phyloP scores from a whole-genome alignment of 768 basidiomycete genomes.

The Boletus insuetus region DNA sequence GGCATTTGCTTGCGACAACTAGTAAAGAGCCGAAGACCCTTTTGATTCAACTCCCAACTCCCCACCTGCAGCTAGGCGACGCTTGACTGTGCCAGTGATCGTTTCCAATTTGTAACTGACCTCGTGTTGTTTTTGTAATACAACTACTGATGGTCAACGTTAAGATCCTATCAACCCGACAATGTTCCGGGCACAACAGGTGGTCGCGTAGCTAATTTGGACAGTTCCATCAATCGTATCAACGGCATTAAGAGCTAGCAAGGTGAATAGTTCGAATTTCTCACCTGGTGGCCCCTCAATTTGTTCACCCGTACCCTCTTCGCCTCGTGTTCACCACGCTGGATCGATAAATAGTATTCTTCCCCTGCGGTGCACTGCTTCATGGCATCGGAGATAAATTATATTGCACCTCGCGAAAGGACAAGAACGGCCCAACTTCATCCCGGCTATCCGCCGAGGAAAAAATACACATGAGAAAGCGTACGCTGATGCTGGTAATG shows the following conservation, averaged over 20 bases:
- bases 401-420: slow-evolving; percentile 16
- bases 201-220: slow-evolving; percentile 1
- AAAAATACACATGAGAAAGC: slow-evolving; percentile 2
- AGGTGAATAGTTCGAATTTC: slow-evolving; percentile 10
- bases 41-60: not conserved
- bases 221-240: slow-evolving; percentile 4
- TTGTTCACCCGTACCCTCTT: slow-evolving; percentile 13
- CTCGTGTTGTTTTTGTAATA: slow-evolving; percentile 22
- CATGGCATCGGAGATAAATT: slow-evolving; percentile 30
- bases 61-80: slow-evolving; percentile 15
- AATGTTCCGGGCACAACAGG: slow-evolving; percentile 1
- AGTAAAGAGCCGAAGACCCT: slow-evolving; percentile 17
- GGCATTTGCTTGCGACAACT: slow-evolving; percentile 7
- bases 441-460: slow-evolving; percentile 18
- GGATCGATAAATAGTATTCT: slow-evolving; percentile 19
- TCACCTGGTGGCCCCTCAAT: slow-evolving; percentile 12
- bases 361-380: slow-evolving; percentile 26
- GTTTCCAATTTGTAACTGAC: slow-evolving; percentile 10
- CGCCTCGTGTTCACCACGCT: slow-evolving; percentile 35
- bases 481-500: not conserved
- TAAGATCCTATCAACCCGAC: slow-evolving; percentile 14
- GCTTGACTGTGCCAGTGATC: slow-evolving; percentile 18
- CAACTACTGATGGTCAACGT: slow-evolving; percentile 9
- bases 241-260: slow-evolving; percentile 8
- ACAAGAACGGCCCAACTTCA: slow-evolving; percentile 18